Conservation (phyloP, 2,329 filamentous ascomycete species). For the Pseudogymnoascus sp. region DNA sequence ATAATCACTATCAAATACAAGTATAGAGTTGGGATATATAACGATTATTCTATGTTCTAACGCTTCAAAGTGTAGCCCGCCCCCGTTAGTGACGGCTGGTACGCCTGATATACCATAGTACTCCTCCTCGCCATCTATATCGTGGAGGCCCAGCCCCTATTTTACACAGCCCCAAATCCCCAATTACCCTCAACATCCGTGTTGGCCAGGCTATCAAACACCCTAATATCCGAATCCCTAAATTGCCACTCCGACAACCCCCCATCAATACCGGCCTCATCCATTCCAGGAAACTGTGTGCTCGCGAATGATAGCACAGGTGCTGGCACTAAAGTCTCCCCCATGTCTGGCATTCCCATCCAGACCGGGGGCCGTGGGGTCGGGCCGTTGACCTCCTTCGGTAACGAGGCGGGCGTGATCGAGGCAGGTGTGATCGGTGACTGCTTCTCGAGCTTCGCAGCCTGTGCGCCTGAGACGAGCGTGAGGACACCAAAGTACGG, state of each 20-base stretch:
- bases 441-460: background rate
- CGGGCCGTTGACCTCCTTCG: background rate
- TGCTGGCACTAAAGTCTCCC: background rate
- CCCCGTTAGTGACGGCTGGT: too few species aligned
- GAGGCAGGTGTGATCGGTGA: background rate
- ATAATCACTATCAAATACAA: background rate
- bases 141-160: background rate
- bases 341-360: background rate
- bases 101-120: background rate
- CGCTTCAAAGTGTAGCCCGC: background rate
- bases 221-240: conserved; percentile 22
- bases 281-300: conserved; percentile 8
- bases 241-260: conserved; percentile 13
- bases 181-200: conserved; percentile 27
- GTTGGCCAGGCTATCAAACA: conserved; percentile 25
- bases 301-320: conserved; percentile 21
- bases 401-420: background rate
- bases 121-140: background rate
- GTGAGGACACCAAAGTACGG: conserved; percentile 27
- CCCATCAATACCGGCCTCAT: conserved; percentile 11
- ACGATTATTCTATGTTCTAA: background rate
- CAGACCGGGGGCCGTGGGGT: background rate
- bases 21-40: conserved; percentile 1
- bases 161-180: conserved; percentile 15
- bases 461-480: conserved; percentile 17